A percentile compares a stretch with the other conserved stretches of the same genome.
phyloP scores from a whole-genome alignment of 1,284 basidiomycete species.

The Tylopilus microsporus region DNA sequence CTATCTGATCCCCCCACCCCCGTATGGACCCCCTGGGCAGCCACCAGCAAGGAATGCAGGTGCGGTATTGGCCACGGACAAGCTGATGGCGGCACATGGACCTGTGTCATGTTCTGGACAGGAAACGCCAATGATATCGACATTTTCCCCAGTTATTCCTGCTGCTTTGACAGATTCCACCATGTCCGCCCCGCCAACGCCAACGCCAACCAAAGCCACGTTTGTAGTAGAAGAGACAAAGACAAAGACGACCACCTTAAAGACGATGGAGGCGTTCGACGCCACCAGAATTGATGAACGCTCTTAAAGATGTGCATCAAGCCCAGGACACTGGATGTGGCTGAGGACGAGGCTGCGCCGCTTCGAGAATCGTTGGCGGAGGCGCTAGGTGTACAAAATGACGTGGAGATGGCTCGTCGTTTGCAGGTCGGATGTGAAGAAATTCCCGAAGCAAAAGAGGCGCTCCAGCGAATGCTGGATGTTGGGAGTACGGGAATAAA shows the following conservation, averaged over 20 bases:
- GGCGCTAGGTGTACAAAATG: conserved; percentile 54
- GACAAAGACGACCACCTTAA: not conserved
- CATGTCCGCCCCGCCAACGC: conserved; percentile 2
- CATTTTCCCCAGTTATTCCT: not conserved
- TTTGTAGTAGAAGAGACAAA: conserved; percentile 7
- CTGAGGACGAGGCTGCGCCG: conserved; percentile 53
- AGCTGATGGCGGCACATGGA: not conserved
- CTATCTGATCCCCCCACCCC: conserved; percentile 7
- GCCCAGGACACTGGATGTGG: conserved; percentile 54
- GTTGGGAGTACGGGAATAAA: not conserved
- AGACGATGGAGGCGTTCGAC: not conserved
- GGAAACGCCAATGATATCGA: not conserved
- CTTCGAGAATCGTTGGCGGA: conserved; percentile 54
- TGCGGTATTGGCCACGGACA: not conserved
- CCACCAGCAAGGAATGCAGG: not conserved
- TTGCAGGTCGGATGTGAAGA: conserved; percentile 62
- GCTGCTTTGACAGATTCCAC: not conserved
- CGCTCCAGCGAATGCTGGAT: conserved; percentile 63
- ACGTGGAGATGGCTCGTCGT: conserved; percentile 59
- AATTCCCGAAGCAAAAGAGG: conserved; percentile 76
- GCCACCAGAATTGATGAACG: conserved; percentile 4
- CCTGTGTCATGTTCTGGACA: not conserved
- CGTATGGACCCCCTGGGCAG: not conserved
- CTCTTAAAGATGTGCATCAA: conserved; percentile 36
- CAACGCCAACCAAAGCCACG: conserved; percentile 11